Evolutionary conservation across 106 monocot genomes (phyloP).

Genomic region (Apostasia shenzhenica): DNA sequence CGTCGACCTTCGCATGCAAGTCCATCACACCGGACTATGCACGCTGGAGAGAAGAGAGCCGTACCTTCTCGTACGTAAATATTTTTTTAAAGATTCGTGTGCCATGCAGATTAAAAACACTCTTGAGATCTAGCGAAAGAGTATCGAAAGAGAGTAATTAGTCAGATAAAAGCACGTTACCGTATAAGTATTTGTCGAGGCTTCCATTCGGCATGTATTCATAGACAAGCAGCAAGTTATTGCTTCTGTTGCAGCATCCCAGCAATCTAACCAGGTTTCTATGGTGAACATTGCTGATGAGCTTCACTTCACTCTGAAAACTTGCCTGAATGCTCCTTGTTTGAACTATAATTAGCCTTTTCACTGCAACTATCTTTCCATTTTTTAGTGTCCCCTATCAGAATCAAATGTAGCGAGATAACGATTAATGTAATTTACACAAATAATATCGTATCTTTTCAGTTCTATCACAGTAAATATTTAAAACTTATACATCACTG

Average conservation of each 20-base stretch:
- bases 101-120: too few relatives aligned
- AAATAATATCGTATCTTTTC: too few relatives aligned
- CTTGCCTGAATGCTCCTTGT: slow-evolving; percentile 21
- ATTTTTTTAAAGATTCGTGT: too few relatives aligned
- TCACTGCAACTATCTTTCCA: slow-evolving; percentile 58
- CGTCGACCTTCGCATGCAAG: too few relatives aligned
- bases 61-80: too few relatives aligned
- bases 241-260: slow-evolving; percentile 55
- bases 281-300: slow-evolving; percentile 81
- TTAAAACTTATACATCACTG: too few relatives aligned
- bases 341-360: slow-evolving; percentile 39
- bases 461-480: too few relatives aligned
- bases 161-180: slow-evolving; percentile 13
- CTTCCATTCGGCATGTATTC: slow-evolving; percentile 73
- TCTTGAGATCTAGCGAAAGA: too few relatives aligned
- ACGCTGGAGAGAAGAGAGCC: too few relatives aligned
- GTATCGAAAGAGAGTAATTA: too few relatives aligned
- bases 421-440: too few relatives aligned
- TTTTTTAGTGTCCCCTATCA: slow-evolving; percentile 48
- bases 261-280: slow-evolving; percentile 56
- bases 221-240: slow-evolving; percentile 59
- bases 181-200: slow-evolving; percentile 68
- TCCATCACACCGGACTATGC: too few relatives aligned
- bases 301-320: slow-evolving; percentile 67
- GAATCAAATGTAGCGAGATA: background rate